Evolutionary conservation across 2,329 filamentous ascomycete genomes (phyloP), one percentile per base, ranked within the genome.

Genomic region (Geoglossum cookeanum): DNA sequence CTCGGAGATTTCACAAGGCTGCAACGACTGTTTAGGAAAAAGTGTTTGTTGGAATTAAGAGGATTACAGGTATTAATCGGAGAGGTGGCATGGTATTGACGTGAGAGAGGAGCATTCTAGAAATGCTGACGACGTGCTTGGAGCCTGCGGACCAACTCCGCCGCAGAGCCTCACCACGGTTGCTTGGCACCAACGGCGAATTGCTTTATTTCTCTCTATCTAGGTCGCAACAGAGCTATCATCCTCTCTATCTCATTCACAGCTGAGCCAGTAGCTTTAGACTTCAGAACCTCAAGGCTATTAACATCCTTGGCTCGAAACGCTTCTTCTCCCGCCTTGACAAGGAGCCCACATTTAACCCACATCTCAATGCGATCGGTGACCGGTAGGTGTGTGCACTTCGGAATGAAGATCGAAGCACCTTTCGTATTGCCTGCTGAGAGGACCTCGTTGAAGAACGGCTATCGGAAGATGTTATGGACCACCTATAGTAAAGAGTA

Each of bases 241-340:
- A 96, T 73, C 64, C 85, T 78, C 71, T 96, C 89, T 69, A 97
- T 87, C 69, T 97, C 91, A 60, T 80, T 81, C 27, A 78, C 72
- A 56, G 84, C 83, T 37, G 76, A 78, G 56, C 80, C 80, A 4
- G 81, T 84, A 15, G 87, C 89, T 62, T 84, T 88, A 58, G 79
- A 78, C 62, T 87, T 75, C 61, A 97, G 71, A 55, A 81, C 75
- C 63, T 84, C 79, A 70, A 94, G 81, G n/a, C 83, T 73, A 63
- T 83, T 83, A 54, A 80, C 74, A 67, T 98, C 87, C 69, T 86
- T 94, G 59, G 79, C 76, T 71, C 83, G 87, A 59, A 89, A 77
- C 2, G 92, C 91, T 72, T 97, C 92, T 71, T 97, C 90, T 3
- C 85, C 92, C 1, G 92, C 92, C 71, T 87, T 89, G 32, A 85